Conservation (phyloP, 164 flowering plant genomes). For the Cinnamomum chago region DNA sequence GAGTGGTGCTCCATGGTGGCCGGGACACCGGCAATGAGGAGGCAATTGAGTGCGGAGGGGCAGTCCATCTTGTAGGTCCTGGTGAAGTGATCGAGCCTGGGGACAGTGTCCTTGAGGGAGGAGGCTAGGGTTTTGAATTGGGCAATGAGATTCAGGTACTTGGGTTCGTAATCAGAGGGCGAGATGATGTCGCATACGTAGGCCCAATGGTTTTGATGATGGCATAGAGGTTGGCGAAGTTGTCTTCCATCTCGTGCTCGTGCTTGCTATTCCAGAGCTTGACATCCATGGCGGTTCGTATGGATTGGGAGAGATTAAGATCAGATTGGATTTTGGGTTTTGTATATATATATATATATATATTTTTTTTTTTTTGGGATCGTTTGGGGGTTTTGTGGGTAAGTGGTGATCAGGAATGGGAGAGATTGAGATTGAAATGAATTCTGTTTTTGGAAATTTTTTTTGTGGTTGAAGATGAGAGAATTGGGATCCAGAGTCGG, state of each 20-base stretch:
- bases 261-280: constrained; percentile 94
- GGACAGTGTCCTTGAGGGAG: constrained; percentile 66
- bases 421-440: too few species aligned
- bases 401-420: too few species aligned
- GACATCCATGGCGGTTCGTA: constrained; percentile 54
- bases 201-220: constrained; percentile 81
- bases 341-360: too few species aligned
- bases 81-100: constrained; percentile 72
- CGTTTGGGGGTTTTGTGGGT: too few species aligned
- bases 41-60: constrained; percentile 75
- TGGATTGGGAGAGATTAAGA: too few species aligned
- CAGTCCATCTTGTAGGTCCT: constrained; percentile 90
- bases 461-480: too few species aligned
- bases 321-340: too few species aligned
- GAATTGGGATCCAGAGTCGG: too few species aligned
- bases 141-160: constrained; percentile 76
- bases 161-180: constrained; percentile 64
- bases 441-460: too few species aligned
- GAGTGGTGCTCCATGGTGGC: constrained; percentile 86
- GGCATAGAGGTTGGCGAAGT: constrained; percentile 82
- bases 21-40: constrained; percentile 69
- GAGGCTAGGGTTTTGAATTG: constrained; percentile 86
- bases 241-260: constrained; percentile 90
- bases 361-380: too few species aligned
- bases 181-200: constrained; percentile 76